Base-by-base conservation (phyloP, 2,329 filamentous ascomycete genomes). In the Fusarium pseudocircinatum region DNA sequence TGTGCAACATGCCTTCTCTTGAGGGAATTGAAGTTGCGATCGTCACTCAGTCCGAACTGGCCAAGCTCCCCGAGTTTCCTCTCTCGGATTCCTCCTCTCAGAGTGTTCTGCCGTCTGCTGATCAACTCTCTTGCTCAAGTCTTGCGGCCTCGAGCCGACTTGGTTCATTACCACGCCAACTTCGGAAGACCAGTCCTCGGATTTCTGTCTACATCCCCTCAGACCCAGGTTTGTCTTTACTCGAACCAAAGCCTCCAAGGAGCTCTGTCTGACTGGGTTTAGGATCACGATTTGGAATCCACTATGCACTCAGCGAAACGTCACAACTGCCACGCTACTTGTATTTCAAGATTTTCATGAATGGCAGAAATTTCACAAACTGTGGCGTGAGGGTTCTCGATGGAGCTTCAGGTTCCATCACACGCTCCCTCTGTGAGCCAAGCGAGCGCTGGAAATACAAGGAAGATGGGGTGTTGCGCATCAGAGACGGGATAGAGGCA, bases 161-260 rank as follows among this genome's bases (percentile, higher is more conserved):
- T 28, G 26, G n/a, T 20, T 36, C n/a, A 34, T 43, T 32, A 24
- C 46, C 58, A 18, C 58, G 54, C 15, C 60, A 54, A 46, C 73
- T 79, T 43, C 79, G 78, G 60, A 84, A 82, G 69, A 64, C 72
- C 28, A 81, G 83, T 20, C 83, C 88, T 4, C 83, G 78, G 8
- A 80, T 86, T 28, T 88, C 88, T 4, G 87, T 90, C 39, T 90
- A 90, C 72, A 84, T 90, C 18, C 87, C 88, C 5, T 89, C 88
- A 1, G 76, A 84, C 7, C 84, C 87, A 78, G 87, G 88, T 88
- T 77, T 63, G 79, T 47, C 22, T 26, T 46, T 44, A 15, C 15
- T 6, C 28, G 12, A 26, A 28, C 12, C 26, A 22, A 9, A 24
- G 24, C 18, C 24, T 16, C 15, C 20, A 10, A 8, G 16, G 6